Evolutionary conservation across 768 basidiomycete species (phyloP), one percentile per base, ranked within the genome.

Genomic region (Phaeotremella skinneri): DNA sequence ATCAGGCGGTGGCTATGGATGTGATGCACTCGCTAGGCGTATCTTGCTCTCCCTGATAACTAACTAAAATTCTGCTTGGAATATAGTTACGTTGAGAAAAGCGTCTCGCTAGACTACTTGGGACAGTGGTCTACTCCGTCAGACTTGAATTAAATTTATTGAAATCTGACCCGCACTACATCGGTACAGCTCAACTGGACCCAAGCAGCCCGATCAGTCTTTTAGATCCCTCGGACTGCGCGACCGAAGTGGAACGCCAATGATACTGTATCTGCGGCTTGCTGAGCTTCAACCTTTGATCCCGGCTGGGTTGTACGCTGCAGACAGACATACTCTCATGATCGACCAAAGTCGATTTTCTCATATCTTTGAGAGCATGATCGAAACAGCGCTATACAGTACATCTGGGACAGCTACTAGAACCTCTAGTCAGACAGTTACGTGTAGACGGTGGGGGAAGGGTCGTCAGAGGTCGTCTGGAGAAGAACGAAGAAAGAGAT

Each of bases 41-140:
- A n/a, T n/a, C n/a, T n/a, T n/a, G n/a, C n/a, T n/a, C n/a, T n/a
- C n/a, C n/a, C n/a, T n/a, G n/a, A n/a, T n/a, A n/a, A n/a, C n/a
- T n/a, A n/a, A n/a, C n/a, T n/a, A n/a, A n/a, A n/a, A n/a, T n/a
- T n/a, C n/a, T n/a, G n/a, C n/a, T n/a, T n/a, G n/a, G n/a, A n/a
- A n/a, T n/a, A n/a, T n/a, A n/a, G n/a, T n/a, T n/a, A n/a, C n/a
- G n/a, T n/a, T n/a, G n/a, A n/a, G n/a, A n/a, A n/a, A n/a, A n/a
- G n/a, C n/a, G n/a, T n/a, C n/a, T n/a, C n/a, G 23, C 23, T 14
- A 13, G 43, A 45, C 43, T 20, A 23, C 11, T 13, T 45, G 43
- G 43, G 43, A 45, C 43, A 45, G 43, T 45, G 43, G 43, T 45
- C 43, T 45, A 45, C 43, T 45, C 43, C 43, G 43, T 45, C 43